Conservation (phyloP, 768 basidiomycete genomes). For the Boletus sp. region DNA sequence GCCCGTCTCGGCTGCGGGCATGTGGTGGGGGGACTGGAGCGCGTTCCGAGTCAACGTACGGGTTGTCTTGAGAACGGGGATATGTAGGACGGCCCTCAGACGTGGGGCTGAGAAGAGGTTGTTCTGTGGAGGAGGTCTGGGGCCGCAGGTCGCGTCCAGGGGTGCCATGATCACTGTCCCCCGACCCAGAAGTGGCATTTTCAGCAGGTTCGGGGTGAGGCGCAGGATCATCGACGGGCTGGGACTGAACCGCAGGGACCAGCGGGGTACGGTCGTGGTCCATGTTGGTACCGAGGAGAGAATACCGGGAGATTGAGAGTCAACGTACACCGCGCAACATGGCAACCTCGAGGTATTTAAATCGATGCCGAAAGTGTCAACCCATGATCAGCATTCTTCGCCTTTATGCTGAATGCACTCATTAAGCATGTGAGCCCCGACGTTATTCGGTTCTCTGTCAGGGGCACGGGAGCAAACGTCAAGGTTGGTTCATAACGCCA, state of each 20-base stretch:
- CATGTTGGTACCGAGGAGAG: too few species aligned
- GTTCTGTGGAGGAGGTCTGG: constrained; percentile 6
- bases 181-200: neutral
- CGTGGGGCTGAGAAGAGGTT: constrained; percentile 2
- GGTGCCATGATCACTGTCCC: neutral
- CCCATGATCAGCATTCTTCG: too few species aligned
- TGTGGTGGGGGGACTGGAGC: constrained; percentile 3
- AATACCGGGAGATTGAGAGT: too few species aligned
- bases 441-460: too few species aligned
- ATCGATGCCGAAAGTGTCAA: too few species aligned
- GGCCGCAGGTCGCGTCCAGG: neutral
- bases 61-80: constrained; percentile 1
- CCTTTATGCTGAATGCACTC: too few species aligned
- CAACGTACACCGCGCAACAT: too few species aligned
- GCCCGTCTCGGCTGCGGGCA: constrained; percentile 17
- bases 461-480: too few species aligned
- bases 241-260: neutral
- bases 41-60: constrained; percentile 6
- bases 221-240: neutral
- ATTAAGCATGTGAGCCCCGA: too few species aligned
- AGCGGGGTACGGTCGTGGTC: neutral
- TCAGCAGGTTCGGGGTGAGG: constrained; percentile 6
- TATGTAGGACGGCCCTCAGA: constrained; percentile 3
- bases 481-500: too few species aligned
- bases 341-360: too few species aligned